Evolutionary conservation across 768 basidiomycete genomes (phyloP).

Genomic region (Termitomyces sp.): DNA sequence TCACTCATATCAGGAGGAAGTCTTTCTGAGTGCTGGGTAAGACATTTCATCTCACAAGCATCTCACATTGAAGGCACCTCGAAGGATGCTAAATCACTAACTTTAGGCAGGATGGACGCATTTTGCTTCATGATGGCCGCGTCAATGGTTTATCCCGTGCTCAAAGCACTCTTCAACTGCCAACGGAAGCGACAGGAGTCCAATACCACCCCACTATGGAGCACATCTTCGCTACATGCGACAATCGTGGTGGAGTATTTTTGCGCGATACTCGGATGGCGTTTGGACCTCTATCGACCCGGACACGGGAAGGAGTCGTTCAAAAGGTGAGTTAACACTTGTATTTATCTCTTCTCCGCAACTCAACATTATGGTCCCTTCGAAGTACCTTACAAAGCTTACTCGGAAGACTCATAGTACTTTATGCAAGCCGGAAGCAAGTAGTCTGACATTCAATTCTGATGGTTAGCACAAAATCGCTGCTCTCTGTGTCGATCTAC

Average conservation of each 20-base stretch:
- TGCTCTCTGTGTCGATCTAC: not conserved
- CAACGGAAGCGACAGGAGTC: slow-evolving; percentile 57
- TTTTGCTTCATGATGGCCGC: slow-evolving; percentile 61
- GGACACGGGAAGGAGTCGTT: slow-evolving; percentile 52
- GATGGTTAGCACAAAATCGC: slow-evolving; percentile 44
- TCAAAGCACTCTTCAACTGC: slow-evolving; percentile 49
- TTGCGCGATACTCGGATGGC: slow-evolving; percentile 74
- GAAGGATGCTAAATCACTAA: not conserved
- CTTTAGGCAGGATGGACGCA: slow-evolving; percentile 67
- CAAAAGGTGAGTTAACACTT: slow-evolving; percentile 32
- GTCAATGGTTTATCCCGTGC: slow-evolving; percentile 28
- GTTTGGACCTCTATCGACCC: slow-evolving; percentile 48
- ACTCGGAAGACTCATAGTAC: slow-evolving; percentile 34
- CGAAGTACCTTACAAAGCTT: slow-evolving; percentile 38
- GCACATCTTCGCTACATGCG: slow-evolving; percentile 65
- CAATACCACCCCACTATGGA: slow-evolving; percentile 67
- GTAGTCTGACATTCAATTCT: slow-evolving; percentile 64
- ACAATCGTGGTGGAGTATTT: slow-evolving; percentile 53
- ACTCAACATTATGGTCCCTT: not conserved
- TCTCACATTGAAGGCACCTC: no score
- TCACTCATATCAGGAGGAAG: slow-evolving; percentile 63
- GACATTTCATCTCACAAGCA: slow-evolving; percentile 14
- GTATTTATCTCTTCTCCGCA: not conserved
- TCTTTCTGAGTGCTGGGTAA: slow-evolving; percentile 70
- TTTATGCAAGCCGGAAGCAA: slow-evolving; percentile 61